A percentile compares a stretch with the other conserved stretches of the same genome.
Evolutionary conservation across 1,139 yeast species (phyloP).

Genomic region (Pichia sp.): DNA sequence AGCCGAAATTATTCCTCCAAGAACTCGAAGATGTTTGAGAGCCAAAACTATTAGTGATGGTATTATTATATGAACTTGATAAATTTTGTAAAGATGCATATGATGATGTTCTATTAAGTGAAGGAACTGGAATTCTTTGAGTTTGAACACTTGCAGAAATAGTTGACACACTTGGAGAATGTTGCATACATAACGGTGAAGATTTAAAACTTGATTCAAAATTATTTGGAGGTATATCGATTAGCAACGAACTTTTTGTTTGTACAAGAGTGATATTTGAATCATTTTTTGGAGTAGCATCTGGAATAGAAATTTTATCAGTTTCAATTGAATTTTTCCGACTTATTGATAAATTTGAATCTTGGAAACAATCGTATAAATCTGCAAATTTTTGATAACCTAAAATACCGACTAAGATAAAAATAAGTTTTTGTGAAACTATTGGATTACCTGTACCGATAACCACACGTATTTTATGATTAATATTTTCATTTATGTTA

Average conservation of each 20-base stretch:
- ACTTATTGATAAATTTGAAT: background rate
- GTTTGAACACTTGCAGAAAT: slow-evolving; percentile 19
- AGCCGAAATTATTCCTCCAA: slow-evolving; percentile 28
- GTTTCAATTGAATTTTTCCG: background rate
- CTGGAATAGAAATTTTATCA: background rate
- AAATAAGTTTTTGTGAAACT: slow-evolving; percentile 49
- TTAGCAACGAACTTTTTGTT: slow-evolving; percentile 6
- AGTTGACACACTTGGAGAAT: slow-evolving; percentile 20
- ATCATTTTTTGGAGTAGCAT: background rate
- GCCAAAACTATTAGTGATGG: slow-evolving; percentile 10
- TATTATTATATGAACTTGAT: slow-evolving; percentile 27
- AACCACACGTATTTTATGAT: slow-evolving; percentile 37
- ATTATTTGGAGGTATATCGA: slow-evolving; percentile 3
- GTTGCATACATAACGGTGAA: slow-evolving; percentile 10
- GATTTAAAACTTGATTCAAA: slow-evolving; percentile 1
- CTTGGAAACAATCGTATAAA: slow-evolving; percentile 8
- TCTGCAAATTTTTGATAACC: slow-evolving; percentile 28
- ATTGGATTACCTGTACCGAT: slow-evolving; percentile 52
- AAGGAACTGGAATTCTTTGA: slow-evolving; percentile 19
- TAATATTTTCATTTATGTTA: slow-evolving; percentile 30
- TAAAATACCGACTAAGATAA: slow-evolving; percentile 44
- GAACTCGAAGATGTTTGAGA: slow-evolving; percentile 21
- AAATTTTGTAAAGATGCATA: slow-evolving; percentile 30
- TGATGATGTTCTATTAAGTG: slow-evolving; percentile 25
- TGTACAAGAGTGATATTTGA: background rate